phyloP scores from a whole-genome alignment of 1,139 yeast species.

The Sugiyamaella japonica region DNA sequence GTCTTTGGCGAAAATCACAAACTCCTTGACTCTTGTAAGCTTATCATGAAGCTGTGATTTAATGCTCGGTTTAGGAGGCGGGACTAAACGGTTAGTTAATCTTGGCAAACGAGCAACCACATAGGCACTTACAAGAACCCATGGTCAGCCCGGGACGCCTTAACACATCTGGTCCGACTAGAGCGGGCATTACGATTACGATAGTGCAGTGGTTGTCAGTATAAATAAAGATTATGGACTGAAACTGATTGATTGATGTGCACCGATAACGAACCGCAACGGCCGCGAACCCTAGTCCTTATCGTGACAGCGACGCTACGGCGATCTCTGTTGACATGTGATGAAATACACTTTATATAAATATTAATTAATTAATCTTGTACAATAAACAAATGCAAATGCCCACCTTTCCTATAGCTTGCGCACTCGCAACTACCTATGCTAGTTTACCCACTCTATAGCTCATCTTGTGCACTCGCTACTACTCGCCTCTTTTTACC shows the following conservation, averaged over 20 bases:
- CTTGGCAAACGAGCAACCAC: not conserved
- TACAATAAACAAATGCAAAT: not conserved
- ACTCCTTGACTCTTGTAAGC: slow-evolving; percentile 2
- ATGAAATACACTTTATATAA: too few relatives aligned
- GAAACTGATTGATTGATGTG: not conserved
- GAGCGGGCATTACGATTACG: slow-evolving; percentile 10
- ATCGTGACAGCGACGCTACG: not conserved
- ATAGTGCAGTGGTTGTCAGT: too few relatives aligned
- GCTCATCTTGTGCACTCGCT: not conserved
- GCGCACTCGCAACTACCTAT: not conserved
- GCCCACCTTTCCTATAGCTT: not conserved
- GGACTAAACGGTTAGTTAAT: slow-evolving; percentile 10
- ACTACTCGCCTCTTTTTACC: slow-evolving; percentile 13
- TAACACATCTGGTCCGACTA: slow-evolving; percentile 5
- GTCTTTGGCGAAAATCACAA: slow-evolving; percentile 16
- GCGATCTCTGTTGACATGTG: too few relatives aligned
- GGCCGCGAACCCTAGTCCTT: slow-evolving; percentile 13
- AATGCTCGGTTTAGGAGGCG: slow-evolving; percentile 6
- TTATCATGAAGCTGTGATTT: slow-evolving; percentile 2
- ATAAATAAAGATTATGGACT: too few relatives aligned
- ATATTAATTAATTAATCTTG: too few relatives aligned
- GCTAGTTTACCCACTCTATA: not conserved
- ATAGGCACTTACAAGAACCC: slow-evolving; percentile 4
- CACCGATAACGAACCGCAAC: slow-evolving; percentile 1
- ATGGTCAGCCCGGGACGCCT: slow-evolving; percentile 1